These are phyloP conservation scores for Suhomyces kunorum DNA, from an alignment of 1,139 yeast species.

Conservation along the genomic window DNA sequence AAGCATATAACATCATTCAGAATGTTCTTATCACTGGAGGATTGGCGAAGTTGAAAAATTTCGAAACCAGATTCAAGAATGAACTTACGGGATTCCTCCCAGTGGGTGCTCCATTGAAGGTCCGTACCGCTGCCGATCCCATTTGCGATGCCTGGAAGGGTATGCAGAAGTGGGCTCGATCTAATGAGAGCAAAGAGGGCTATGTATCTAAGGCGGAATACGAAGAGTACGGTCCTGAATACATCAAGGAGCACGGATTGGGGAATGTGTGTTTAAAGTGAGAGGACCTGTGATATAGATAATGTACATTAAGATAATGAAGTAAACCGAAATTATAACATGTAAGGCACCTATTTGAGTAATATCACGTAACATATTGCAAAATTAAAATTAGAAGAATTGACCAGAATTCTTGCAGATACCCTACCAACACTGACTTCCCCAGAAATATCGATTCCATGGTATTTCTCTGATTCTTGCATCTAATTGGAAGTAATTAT, in stretches of 20 bases:
- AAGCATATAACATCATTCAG: constrained; percentile 51
- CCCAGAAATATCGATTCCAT: too few relatives aligned
- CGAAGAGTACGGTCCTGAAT: constrained; percentile 86
- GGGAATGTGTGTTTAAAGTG: constrained; percentile 57
- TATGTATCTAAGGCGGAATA: constrained; percentile 72
- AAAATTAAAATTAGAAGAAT: too few relatives aligned
- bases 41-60: constrained; percentile 62
- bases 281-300: constrained; percentile 9
- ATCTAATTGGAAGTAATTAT: too few relatives aligned
- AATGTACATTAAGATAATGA: constrained; percentile 13
- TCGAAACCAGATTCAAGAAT: constrained; percentile 60
- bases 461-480: too few relatives aligned
- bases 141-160: constrained; percentile 89
- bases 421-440: too few relatives aligned
- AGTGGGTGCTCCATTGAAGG: constrained; percentile 58
- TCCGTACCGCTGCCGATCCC: constrained; percentile 68
- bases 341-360: too few relatives aligned
- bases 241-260: constrained; percentile 81
- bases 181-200: constrained; percentile 47
- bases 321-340: background rate
- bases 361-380: too few relatives aligned
- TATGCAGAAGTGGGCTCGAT: constrained; percentile 76
- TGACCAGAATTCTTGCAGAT: too few relatives aligned
- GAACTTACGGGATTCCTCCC: constrained; percentile 79
- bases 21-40: constrained; percentile 90